These are phyloP conservation scores for Tetrapisispora pingtungensis DNA, from an alignment of 805 yeast genomes.

Conservation along the genomic window DNA sequence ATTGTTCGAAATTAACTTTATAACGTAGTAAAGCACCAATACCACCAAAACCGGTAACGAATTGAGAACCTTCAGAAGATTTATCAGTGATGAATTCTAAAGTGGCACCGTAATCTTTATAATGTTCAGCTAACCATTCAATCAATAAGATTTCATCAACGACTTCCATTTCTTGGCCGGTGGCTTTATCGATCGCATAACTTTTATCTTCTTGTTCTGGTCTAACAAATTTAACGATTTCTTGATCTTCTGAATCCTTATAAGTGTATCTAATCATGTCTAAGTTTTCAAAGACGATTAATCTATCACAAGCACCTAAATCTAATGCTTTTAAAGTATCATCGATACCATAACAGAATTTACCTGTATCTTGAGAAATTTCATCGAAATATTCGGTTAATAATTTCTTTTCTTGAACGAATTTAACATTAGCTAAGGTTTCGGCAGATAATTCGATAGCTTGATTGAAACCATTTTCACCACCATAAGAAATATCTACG, in stretches of 20 bases:
- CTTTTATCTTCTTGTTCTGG: slow-evolving; percentile 69
- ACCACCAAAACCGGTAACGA: slow-evolving; percentile 97
- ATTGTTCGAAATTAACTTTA: slow-evolving; percentile 93
- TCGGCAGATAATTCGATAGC: slow-evolving; percentile 97
- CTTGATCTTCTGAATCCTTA: slow-evolving; percentile 74
- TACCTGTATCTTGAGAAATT: slow-evolving; percentile 94
- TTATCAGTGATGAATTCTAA: slow-evolving; percentile 94
- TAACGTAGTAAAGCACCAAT: slow-evolving; percentile 94
- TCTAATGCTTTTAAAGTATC: slow-evolving; percentile 95
- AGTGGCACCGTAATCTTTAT: slow-evolving; percentile 87
- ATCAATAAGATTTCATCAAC: slow-evolving; percentile 75
- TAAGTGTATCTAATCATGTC: slow-evolving; percentile 74
- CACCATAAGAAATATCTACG: slow-evolving; percentile 97
- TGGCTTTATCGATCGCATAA: slow-evolving; percentile 66
- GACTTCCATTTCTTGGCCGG: slow-evolving; percentile 89
- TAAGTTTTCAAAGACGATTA: slow-evolving; percentile 88
- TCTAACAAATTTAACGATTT: slow-evolving; percentile 58
- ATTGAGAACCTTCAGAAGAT: slow-evolving; percentile 97
- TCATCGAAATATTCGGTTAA: slow-evolving; percentile 90
- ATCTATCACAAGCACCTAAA: slow-evolving; percentile 87
- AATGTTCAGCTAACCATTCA: slow-evolving; percentile 98
- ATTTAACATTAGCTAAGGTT: slow-evolving; percentile 92
- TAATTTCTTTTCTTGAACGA: slow-evolving; percentile 95
- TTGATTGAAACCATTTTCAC: slow-evolving; percentile 98
- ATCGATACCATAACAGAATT: slow-evolving; percentile 94